These are phyloP conservation scores for Kodamaea fukazawae DNA, from an alignment of 805 yeast species.

Conservation along the genomic window DNA sequence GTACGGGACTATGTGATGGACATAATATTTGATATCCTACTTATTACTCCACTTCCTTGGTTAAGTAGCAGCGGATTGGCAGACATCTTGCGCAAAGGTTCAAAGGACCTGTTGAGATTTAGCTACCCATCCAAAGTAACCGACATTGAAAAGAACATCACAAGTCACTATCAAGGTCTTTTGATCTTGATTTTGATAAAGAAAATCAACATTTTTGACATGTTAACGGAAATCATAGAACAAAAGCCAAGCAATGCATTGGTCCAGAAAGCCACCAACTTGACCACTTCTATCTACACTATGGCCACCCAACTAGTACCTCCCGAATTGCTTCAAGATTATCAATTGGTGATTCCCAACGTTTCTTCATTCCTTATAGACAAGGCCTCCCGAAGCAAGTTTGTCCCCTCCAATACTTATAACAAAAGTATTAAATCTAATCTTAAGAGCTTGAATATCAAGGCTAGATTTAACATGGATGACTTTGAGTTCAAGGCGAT, in stretches of 20 bases:
- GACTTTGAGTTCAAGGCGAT: constrained; percentile 66
- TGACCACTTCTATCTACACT: constrained; percentile 61
- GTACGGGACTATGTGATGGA: constrained; percentile 67
- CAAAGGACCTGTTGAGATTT: background rate
- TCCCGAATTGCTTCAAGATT: constrained; percentile 30
- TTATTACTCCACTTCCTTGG: constrained; percentile 61
- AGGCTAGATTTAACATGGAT: constrained; percentile 39
- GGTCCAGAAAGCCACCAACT: constrained; percentile 56
- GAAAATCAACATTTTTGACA: constrained; percentile 45
- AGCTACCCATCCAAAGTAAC: background rate
- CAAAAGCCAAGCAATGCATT: constrained; percentile 35
- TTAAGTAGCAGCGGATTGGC: constrained; percentile 22
- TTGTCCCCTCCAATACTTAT: constrained; percentile 23
- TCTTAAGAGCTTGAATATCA: constrained; percentile 20
- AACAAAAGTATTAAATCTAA: constrained; percentile 28
- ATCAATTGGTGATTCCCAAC: constrained; percentile 12
- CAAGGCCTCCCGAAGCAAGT: constrained; percentile 36
- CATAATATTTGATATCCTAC: constrained; percentile 63
- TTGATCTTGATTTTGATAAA: constrained; percentile 53
- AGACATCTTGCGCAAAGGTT: constrained; percentile 15
- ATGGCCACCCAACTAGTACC: constrained; percentile 58
- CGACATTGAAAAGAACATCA: constrained; percentile 37
- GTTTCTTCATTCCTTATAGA: constrained; percentile 45
- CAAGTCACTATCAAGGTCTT: constrained; percentile 67
- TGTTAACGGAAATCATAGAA: constrained; percentile 43